Evolutionary conservation across 2,329 filamentous ascomycete genomes (phyloP), one percentile per base, ranked within the genome.

Genomic region (Rhinocladiella similis): DNA sequence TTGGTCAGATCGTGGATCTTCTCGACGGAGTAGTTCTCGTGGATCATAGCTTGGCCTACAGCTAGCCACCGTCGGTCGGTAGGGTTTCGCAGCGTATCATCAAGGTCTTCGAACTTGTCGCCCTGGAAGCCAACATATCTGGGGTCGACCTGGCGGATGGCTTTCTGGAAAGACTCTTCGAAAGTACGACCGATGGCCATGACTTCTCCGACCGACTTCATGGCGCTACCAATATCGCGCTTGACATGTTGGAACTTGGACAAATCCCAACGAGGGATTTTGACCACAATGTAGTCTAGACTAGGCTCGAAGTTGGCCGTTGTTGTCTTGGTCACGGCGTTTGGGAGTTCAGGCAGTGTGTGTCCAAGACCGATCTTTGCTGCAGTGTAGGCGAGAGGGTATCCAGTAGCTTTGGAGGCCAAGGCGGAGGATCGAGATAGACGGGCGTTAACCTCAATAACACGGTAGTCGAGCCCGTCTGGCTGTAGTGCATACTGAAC

Each of bases 131-230:
- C 94, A 63, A 93, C 77, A 72, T 90, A 97, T 68, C 83, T 85
- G 65, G 94, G 93, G 72, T 99, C 94, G 63, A 99, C 93, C 78
- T 96, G 91, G 59, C 94, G 90, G 70, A 97, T 96, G 61, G 94
- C 94, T 81, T 99, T 99, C 76, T 99, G 94, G 80, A 99, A 96
- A 14, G 91, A 96, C 78, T 99, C 94, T 77, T 99, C 94, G 68
- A 97, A 99, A 27, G 94, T 97, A 74, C 94, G 87, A 65, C 94
- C 94, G 68, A 99, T 97, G 63, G 94, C 94, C 94, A 99, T 99
- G 59, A 99, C 94, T 77, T 99, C 94, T 72, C 94, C 94, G 56
- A 99, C 92, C 20, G 92, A 97, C 80, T 97, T 99, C 94, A 99
- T 99, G 60, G 93, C 89, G 70, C 90, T 96, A 66, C 94, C 94